These are phyloP conservation scores for Peniophora sp. DNA, from an alignment of 1,284 basidiomycete genomes.

Conservation along the genomic window DNA sequence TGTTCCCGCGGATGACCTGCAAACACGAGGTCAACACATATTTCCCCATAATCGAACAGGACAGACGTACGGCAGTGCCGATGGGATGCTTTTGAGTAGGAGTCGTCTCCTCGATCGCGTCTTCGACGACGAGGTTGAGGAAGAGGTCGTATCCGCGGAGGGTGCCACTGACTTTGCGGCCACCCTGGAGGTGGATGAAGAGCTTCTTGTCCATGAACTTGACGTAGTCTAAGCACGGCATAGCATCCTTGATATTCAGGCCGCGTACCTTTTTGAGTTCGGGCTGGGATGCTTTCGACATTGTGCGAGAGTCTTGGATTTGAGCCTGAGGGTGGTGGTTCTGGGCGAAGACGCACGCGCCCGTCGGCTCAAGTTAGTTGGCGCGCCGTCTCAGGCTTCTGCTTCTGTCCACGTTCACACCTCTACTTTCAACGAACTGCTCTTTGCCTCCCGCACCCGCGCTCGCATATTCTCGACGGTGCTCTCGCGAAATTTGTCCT, in stretches of 20 bases:
- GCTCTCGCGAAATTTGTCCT: too few relatives aligned
- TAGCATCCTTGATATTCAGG: not conserved
- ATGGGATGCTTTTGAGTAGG: conserved; percentile 86
- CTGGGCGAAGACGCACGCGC: too few relatives aligned
- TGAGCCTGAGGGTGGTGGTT: too few relatives aligned
- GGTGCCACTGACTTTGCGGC: conserved; percentile 92
- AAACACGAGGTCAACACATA: conserved; percentile 8
- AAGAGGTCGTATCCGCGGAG: conserved; percentile 98
- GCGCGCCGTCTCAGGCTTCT: too few relatives aligned
- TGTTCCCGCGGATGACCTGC: conserved; percentile 92
- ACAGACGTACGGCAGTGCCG: conserved; percentile 76
- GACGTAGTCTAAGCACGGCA: conserved; percentile 6
- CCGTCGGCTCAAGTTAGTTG: too few relatives aligned
- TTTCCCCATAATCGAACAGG: not conserved
- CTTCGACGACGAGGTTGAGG: conserved; percentile 96
- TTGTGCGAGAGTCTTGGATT: conserved; percentile 23
- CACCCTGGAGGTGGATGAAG: conserved; percentile 93
- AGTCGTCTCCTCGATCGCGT: conserved; percentile 87
- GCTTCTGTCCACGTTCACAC: too few relatives aligned
- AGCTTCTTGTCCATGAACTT: conserved; percentile 99
- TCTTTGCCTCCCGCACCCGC: conserved; percentile 5
- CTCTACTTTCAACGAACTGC: not conserved
- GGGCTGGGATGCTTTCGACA: conserved; percentile 90
- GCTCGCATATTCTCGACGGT: conserved; percentile 5
- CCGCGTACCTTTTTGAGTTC: conserved; percentile 82